Evolutionary conservation across 768 basidiomycete species (phyloP).

Genomic region (Cubamyces sp.): DNA sequence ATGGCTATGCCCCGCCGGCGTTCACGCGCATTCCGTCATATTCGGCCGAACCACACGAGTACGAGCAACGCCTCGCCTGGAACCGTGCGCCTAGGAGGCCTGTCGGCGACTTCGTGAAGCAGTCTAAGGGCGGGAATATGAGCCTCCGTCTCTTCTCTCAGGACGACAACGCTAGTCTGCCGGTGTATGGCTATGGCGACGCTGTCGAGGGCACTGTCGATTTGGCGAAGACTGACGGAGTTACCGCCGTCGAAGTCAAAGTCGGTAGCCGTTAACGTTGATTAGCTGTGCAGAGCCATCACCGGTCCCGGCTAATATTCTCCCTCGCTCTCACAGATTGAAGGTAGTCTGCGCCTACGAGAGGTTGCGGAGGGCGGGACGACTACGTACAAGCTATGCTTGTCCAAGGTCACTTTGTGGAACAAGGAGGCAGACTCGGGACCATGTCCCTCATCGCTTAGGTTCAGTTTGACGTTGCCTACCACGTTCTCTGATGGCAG

Average conservation of each 20-base stretch:
- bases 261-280: slow-evolving; percentile 37
- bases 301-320: not conserved
- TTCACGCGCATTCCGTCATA: slow-evolving; percentile 52
- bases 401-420: slow-evolving; percentile 62
- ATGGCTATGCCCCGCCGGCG: slow-evolving; percentile 47
- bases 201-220: slow-evolving; percentile 60
- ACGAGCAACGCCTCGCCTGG: slow-evolving; percentile 58
- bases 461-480: slow-evolving; percentile 62
- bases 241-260: slow-evolving; percentile 68
- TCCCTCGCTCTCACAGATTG: slow-evolving; percentile 47
- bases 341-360: slow-evolving; percentile 59
- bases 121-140: slow-evolving; percentile 56
- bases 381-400: slow-evolving; percentile 52
- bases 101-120: slow-evolving; percentile 58
- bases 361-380: slow-evolving; percentile 74
- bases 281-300: not conserved
- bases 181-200: slow-evolving; percentile 58
- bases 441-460: slow-evolving; percentile 55
- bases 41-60: slow-evolving; percentile 53
- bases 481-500: slow-evolving; percentile 58
- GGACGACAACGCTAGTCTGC: slow-evolving; percentile 52
- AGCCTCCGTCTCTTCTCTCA: slow-evolving; percentile 57
- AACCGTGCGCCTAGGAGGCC: slow-evolving; percentile 40
- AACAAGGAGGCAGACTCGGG: slow-evolving; percentile 45
- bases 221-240: slow-evolving; percentile 54